Conservation (phyloP, 495 filamentous ascomycete genomes). For the Durotheca rogersii region DNA sequence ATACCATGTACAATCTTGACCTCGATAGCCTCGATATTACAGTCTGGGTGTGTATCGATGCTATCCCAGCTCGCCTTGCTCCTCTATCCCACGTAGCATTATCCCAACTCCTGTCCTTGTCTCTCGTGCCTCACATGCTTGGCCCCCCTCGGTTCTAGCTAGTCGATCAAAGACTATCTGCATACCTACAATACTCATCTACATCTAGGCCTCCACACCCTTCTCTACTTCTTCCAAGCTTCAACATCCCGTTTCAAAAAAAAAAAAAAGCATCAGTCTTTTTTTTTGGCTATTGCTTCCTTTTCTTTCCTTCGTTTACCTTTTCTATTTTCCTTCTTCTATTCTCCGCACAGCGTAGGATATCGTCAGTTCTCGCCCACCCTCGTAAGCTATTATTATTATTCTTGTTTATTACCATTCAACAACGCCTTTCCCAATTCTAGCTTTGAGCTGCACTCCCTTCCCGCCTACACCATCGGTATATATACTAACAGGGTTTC, state of each 20-base stretch:
- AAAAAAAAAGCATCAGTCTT: constrained; percentile 20
- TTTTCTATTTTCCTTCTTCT: constrained; percentile 8
- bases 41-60: constrained; percentile 26
- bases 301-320: background rate
- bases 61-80: constrained; percentile 33
- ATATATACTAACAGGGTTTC: too few relatives aligned
- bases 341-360: background rate
- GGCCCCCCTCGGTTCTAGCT: constrained; percentile 36
- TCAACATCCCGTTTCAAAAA: too few relatives aligned
- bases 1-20: too few relatives aligned
- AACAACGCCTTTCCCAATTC: background rate
- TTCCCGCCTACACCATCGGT: background rate
- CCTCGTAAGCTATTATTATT: too few relatives aligned
- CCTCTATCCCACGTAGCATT: too few relatives aligned
- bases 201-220: constrained; percentile 33
- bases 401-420: too few relatives aligned
- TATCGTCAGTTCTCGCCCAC: too few relatives aligned
- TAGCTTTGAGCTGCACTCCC: background rate
- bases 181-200: too few relatives aligned
- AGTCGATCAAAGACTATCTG: constrained; percentile 38
- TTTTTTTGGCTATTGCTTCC: constrained; percentile 13
- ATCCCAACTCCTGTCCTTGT: too few relatives aligned
- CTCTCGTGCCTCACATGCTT: constrained; percentile 35
- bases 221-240: constrained; percentile 21
- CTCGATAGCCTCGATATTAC: constrained; percentile 19